Percentiles rank a stretch among this genome's conserved stretches.
Evolutionary conservation across 805 yeast species (phyloP).

Genomic region (Lachancea nothofagi): DNA sequence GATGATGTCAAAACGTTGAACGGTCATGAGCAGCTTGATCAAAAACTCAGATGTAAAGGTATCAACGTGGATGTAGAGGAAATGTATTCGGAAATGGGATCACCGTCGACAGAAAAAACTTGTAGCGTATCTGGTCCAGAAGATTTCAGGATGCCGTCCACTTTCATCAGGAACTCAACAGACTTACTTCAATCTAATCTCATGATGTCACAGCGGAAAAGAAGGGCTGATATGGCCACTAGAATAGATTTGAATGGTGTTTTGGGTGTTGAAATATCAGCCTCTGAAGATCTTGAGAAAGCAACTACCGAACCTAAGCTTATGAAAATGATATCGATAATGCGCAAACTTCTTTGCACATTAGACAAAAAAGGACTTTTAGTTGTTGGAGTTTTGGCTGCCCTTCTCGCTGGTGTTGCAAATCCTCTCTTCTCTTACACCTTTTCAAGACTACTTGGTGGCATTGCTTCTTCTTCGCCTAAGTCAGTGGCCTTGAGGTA

Average conservation of each 20-base stretch:
- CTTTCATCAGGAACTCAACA: slow-evolving; percentile 1
- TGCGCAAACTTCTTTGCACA: slow-evolving; percentile 28
- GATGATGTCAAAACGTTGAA: slow-evolving; percentile 2
- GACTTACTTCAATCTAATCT: slow-evolving; percentile 5
- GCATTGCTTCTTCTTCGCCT: slow-evolving; percentile 46
- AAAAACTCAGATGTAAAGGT: background rate
- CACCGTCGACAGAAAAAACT: slow-evolving; percentile 5
- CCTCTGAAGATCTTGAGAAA: slow-evolving; percentile 1
- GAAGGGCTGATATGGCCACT: background rate
- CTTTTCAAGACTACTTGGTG: slow-evolving; percentile 62
- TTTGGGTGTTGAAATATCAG: too few relatives aligned
- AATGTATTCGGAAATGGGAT: slow-evolving; percentile 7
- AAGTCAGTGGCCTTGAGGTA: slow-evolving; percentile 33
- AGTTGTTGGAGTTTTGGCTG: slow-evolving; percentile 49
- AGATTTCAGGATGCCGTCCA: background rate
- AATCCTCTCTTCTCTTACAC: slow-evolving; percentile 77
- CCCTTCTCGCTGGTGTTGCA: slow-evolving; percentile 49
- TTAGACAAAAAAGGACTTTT: slow-evolving; percentile 29
- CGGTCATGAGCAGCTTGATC: background rate
- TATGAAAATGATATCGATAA: slow-evolving; percentile 15
- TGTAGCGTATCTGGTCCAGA: slow-evolving; percentile 1
- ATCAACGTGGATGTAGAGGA: slow-evolving; percentile 4
- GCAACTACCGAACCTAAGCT: slow-evolving; percentile 1
- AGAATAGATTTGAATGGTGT: background rate
- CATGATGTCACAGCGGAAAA: slow-evolving; percentile 1